Evolutionary conservation across 257 asterid species (phyloP).

Genomic region (Prunella vulgaris): DNA sequence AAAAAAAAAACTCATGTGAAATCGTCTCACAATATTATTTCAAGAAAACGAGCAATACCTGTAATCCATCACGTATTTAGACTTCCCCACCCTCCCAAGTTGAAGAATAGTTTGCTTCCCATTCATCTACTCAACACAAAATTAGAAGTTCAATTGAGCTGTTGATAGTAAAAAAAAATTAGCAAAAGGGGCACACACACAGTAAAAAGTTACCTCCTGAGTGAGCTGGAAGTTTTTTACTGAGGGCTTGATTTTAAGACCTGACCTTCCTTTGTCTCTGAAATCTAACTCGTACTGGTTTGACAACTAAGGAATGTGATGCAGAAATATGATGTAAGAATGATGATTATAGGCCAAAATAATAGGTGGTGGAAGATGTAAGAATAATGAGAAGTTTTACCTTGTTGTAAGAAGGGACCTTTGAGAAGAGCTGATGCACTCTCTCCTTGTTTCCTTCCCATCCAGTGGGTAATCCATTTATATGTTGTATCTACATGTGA

Average conservation of each 20-base stretch:
- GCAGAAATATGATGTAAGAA: not conserved
- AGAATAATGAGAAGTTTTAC: conserved; percentile 20
- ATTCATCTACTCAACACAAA: conserved; percentile 38
- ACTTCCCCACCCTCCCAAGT: conserved; percentile 81
- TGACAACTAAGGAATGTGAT: conserved; percentile 36
- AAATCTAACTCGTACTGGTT: conserved; percentile 74
- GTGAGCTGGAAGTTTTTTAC: conserved; percentile 85
- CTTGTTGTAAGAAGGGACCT: conserved; percentile 75
- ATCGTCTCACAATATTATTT: not conserved
- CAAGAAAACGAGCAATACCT: conserved; percentile 35
- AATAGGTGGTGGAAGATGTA: no score
- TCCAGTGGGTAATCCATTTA: conserved; percentile 66
- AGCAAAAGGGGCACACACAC: no score
- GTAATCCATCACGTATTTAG: conserved; percentile 86
- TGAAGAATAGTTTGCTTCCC: conserved; percentile 92
- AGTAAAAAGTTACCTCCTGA: conserved; percentile 40
- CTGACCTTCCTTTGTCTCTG: conserved; percentile 78
- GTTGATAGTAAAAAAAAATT: no score
- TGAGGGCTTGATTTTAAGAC: conserved; percentile 74
- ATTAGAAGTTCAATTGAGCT: not conserved
- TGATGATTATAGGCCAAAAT: not conserved
- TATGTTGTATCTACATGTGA: conserved; percentile 49
- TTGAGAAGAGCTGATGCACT: conserved; percentile 73
- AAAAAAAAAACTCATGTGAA: not conserved
- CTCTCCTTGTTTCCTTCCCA: conserved; percentile 69